Evolutionary conservation across 768 basidiomycete species (phyloP).

Genomic region (Boletus edulis): DNA sequence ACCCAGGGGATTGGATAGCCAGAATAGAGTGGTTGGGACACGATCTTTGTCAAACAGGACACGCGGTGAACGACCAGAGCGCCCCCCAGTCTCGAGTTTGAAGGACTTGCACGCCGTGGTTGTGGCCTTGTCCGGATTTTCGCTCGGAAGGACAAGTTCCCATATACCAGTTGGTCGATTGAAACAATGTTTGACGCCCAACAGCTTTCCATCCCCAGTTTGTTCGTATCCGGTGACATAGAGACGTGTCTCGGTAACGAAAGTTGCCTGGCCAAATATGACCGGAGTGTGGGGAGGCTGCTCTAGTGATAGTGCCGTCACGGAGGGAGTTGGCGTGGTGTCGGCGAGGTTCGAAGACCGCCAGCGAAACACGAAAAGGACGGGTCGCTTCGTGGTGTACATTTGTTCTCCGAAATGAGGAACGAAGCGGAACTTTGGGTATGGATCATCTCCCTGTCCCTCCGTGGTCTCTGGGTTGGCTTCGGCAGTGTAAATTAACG

Average conservation of each 20-base stretch:
- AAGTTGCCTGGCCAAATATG: constrained; percentile 56
- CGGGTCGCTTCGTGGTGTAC: constrained; percentile 49
- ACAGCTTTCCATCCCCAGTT: constrained; percentile 51
- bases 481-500: constrained; percentile 63
- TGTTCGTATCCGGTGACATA: constrained; percentile 64
- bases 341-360: constrained; percentile 11
- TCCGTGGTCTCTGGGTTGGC: constrained; percentile 30
- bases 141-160: constrained; percentile 37
- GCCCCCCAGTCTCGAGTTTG: constrained; percentile 38
- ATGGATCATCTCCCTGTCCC: constrained; percentile 24
- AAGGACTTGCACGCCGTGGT: constrained; percentile 19
- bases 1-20: constrained; percentile 52
- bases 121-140: constrained; percentile 2
- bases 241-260: constrained; percentile 42
- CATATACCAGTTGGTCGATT: constrained; percentile 61
- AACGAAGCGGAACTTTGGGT: constrained; percentile 48
- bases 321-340: constrained; percentile 3
- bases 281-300: constrained; percentile 20
- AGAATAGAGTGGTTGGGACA: constrained; percentile 38
- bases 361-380: constrained; percentile 56
- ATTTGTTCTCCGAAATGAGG: constrained; percentile 67
- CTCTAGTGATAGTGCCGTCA: constrained; percentile 11
- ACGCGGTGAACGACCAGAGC: constrained; percentile 62
- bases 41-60: constrained; percentile 30
- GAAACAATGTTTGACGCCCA: constrained; percentile 59